phyloP scores from a whole-genome alignment of 805 yeast genomes.

The Cyberlindnera mrakii region DNA sequence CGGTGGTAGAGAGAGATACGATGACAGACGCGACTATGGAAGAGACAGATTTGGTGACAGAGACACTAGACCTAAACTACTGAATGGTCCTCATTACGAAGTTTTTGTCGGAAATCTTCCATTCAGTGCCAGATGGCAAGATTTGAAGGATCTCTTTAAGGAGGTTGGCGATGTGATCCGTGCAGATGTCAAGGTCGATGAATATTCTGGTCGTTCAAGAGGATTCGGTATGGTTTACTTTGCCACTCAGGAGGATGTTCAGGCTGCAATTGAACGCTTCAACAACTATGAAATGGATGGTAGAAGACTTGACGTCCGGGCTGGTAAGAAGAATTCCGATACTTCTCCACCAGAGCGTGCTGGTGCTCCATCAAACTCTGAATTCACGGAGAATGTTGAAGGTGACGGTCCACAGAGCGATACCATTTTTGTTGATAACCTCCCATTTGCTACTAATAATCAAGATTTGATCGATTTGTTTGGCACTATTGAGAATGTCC shows the following conservation, averaged over 20 bases:
- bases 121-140: slow-evolving; percentile 76
- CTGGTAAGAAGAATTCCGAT: slow-evolving; percentile 42
- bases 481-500: slow-evolving; percentile 74
- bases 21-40: slow-evolving; percentile 9
- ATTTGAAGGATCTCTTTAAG: slow-evolving; percentile 77
- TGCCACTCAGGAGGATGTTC: slow-evolving; percentile 60
- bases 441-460: slow-evolving; percentile 86
- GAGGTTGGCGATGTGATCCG: slow-evolving; percentile 71
- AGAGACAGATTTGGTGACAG: slow-evolving; percentile 16
- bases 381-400: slow-evolving; percentile 59
- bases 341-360: slow-evolving; percentile 4
- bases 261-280: slow-evolving; percentile 60
- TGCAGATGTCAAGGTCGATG: slow-evolving; percentile 69
- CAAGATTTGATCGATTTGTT: slow-evolving; percentile 81
- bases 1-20: slow-evolving; percentile 5
- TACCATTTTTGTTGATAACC: slow-evolving; percentile 63
- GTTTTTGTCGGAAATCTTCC: slow-evolving; percentile 81
- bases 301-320: slow-evolving; percentile 72
- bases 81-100: slow-evolving; percentile 33
- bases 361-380: slow-evolving; percentile 25
- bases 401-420: slow-evolving; percentile 58
- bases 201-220: slow-evolving; percentile 62
- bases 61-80: slow-evolving; percentile 11
- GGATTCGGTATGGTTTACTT: slow-evolving; percentile 84
- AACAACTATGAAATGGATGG: slow-evolving; percentile 72